Conservation (phyloP, 2,329 filamentous ascomycete species). For the Colletotrichum gloeosporioides region DNA sequence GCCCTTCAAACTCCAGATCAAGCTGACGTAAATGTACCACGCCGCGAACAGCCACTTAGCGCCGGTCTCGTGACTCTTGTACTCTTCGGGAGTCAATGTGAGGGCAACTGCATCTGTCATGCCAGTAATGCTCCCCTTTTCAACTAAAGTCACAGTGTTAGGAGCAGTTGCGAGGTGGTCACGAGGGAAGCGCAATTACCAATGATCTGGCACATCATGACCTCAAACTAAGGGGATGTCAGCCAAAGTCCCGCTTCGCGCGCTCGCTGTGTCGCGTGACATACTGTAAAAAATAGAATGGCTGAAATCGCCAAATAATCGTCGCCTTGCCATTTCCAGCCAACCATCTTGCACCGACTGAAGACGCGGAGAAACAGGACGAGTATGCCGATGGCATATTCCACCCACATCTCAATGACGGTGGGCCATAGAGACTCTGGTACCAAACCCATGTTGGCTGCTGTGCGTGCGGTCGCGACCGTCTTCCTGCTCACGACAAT, state of each 20-base stretch:
- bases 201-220: constrained; percentile 19
- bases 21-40: constrained; percentile 15
- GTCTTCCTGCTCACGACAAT: not conserved
- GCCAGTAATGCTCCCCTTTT: constrained; percentile 13
- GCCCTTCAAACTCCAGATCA: constrained; percentile 19
- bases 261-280: not conserved
- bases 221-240: not conserved
- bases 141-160: not conserved
- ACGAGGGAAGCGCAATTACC: not conserved
- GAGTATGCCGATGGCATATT: constrained; percentile 8
- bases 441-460: not conserved
- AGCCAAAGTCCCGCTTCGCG: not conserved
- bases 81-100: not conserved
- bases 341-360: not conserved
- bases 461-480: not conserved
- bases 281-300: constrained; percentile 9
- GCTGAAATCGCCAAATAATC: constrained; percentile 10
- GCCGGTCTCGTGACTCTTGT: constrained; percentile 11
- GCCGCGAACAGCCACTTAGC: constrained; percentile 19
- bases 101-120: constrained; percentile 11
- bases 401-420: constrained; percentile 19
- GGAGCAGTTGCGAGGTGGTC: not conserved
- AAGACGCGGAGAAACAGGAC: constrained; percentile 10
- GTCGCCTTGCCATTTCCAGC: constrained; percentile 11
- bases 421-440: not conserved